Evolutionary conservation across 805 yeast species (phyloP).

Genomic region (Osmozyma mogii): DNA sequence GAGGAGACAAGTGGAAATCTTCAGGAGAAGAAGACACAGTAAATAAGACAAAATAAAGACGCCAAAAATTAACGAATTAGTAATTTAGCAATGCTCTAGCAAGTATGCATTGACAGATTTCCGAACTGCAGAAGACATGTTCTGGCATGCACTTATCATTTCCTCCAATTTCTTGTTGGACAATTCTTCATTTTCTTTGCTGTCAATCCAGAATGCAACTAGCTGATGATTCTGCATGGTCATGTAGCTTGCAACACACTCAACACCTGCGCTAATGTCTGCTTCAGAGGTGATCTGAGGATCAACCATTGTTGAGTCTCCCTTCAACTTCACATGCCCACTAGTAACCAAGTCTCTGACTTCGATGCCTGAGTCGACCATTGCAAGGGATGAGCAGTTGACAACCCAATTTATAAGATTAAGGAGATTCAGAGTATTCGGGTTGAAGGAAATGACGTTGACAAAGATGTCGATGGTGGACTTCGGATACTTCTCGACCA

Average conservation of each 20-base stretch:
- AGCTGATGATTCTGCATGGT: slow-evolving; percentile 49
- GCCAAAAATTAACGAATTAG: too few species aligned
- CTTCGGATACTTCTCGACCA: slow-evolving; percentile 76
- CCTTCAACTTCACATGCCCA: slow-evolving; percentile 35
- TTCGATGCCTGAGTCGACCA: slow-evolving; percentile 82
- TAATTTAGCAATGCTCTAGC: slow-evolving; percentile 4
- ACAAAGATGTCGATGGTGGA: slow-evolving; percentile 78
- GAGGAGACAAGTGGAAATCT: slow-evolving; percentile 13
- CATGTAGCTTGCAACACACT: slow-evolving; percentile 40
- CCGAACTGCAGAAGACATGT: slow-evolving; percentile 35
- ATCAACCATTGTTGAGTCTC: slow-evolving; percentile 8
- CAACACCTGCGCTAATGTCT: too few species aligned
- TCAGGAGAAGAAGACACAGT: too few species aligned
- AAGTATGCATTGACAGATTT: slow-evolving; percentile 40
- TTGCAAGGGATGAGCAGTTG: slow-evolving; percentile 63
- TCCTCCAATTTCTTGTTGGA: slow-evolving; percentile 15
- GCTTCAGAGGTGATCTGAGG: slow-evolving; percentile 5
- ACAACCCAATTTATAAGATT: slow-evolving; percentile 44
- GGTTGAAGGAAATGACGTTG: slow-evolving; percentile 46
- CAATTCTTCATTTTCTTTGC: slow-evolving; percentile 16
- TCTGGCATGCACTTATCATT: slow-evolving; percentile 38
- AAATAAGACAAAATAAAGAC: too few species aligned
- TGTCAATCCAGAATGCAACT: slow-evolving; percentile 49
- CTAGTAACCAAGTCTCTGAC: slow-evolving; percentile 68
- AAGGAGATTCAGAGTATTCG: slow-evolving; percentile 20